These are phyloP conservation scores for Phytophthora syringae DNA, from an alignment of 352 stramenopile species.

Conservation along the genomic window DNA sequence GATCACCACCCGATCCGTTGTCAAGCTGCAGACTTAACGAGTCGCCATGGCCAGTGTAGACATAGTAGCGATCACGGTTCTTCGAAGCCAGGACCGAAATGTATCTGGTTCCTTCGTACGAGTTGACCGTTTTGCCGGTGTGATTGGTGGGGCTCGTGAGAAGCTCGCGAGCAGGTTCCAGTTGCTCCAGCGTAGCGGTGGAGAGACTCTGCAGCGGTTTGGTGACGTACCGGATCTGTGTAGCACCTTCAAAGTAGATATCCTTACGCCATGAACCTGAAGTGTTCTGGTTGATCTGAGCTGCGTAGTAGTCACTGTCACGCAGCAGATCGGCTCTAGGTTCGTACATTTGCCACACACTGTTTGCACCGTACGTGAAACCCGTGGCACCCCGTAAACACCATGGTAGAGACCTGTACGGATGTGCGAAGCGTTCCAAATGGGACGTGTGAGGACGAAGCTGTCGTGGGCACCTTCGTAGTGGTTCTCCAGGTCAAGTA, in stretches of 20 bases:
- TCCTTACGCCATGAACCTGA: slow-evolving; percentile 23
- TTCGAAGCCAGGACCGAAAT: slow-evolving; percentile 23
- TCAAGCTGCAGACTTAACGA: slow-evolving; percentile 20
- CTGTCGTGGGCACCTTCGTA: slow-evolving; percentile 22
- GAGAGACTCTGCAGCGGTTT: slow-evolving; percentile 13
- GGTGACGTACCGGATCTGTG: slow-evolving; percentile 23
- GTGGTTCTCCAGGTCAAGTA: slow-evolving; percentile 33
- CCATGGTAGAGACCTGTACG: slow-evolving; percentile 29
- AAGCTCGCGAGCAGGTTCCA: slow-evolving; percentile 8
- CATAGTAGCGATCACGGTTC: slow-evolving; percentile 9
- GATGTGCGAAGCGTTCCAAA: slow-evolving; percentile 28
- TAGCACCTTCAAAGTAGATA: slow-evolving; percentile 17
- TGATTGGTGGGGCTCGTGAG: neutral
- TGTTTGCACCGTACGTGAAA: slow-evolving; percentile 32
- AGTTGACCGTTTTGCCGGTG: slow-evolving; percentile 17
- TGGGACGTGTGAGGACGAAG: slow-evolving; percentile 6
- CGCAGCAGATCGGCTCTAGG: slow-evolving; percentile 7
- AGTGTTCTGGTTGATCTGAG: slow-evolving; percentile 18
- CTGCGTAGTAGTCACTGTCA: slow-evolving; percentile 17
- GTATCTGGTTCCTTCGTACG: slow-evolving; percentile 22
- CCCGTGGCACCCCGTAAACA: slow-evolving; percentile 22
- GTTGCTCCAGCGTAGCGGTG: slow-evolving; percentile 7
- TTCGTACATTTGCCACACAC: slow-evolving; percentile 33
- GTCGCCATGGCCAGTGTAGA: slow-evolving; percentile 24
- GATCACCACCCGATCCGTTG: neutral